Base-by-base conservation (phyloP, 31 red algal genomes). In the Odonthalia washingtoniensis region DNA sequence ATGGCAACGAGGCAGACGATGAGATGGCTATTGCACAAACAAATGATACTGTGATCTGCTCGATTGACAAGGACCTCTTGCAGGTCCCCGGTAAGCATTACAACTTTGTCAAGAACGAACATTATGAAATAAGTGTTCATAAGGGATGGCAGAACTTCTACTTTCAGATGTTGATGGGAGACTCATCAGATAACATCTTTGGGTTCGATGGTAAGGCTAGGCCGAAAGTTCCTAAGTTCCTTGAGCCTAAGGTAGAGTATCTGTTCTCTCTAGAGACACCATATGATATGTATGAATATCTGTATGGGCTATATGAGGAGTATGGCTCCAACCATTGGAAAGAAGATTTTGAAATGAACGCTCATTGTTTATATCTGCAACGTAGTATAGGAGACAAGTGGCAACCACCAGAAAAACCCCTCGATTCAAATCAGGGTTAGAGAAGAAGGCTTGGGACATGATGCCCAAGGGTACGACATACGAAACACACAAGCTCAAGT, bases 1-100 rank as follows among this genome's bases (percentile, higher is more conserved):
- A 68, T 35, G 64, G 64, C 64, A 36, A 68, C 30, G 64, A 68
- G 64, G 64, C 64, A 35, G 64, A 68, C 64, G 64, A 68, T 36
- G 64, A 32, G 34, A 68, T 68, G 34, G 64, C 64, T 35, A 68
- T 68, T 35, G 64, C 30, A 32, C 32, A 32, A 68, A 68, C 64
- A 32, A 36, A 68, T 36, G 30, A 68, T 36, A 36, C 64, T 36
- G 34, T 68, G 32, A 68, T 68, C 32, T 32, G 32, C 30, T 68
- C 64, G 30, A 68, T 68, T 36, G 64, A 68, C 64, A 68, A 68
- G 64, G 64, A 68, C 64, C 34, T 68, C 64, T 32, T 35, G 30
- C 64, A 68, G 64, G 34, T 68, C 34, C 64, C 64, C 34, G 64
- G 64, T 36, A 68, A 32, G 30, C 64, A 68, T 36, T 68, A 68